A percentile compares a stretch with the other conserved stretches of the same genome.
Conservation (phyloP, 495 filamentous ascomycete genomes). For the Copromyces sp. region DNA sequence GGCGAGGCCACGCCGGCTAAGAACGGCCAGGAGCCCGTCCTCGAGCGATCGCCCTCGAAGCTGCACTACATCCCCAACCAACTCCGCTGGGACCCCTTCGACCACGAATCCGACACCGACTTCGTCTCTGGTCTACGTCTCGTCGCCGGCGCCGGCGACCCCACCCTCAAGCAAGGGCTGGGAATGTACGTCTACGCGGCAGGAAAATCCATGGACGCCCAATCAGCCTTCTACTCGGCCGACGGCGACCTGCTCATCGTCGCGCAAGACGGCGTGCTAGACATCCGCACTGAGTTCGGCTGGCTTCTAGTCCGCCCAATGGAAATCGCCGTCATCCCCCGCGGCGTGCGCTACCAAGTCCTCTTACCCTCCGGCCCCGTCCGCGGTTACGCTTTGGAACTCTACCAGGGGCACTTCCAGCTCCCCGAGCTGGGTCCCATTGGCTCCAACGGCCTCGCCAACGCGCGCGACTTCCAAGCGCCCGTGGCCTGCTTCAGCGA, state of each 20-base stretch:
- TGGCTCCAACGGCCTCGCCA: slow-evolving; percentile 78
- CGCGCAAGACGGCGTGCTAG: slow-evolving; percentile 69
- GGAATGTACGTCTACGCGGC: slow-evolving; percentile 78
- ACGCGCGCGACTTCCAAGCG: slow-evolving; percentile 79
- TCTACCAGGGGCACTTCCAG: slow-evolving; percentile 75
- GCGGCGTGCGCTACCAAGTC: slow-evolving; percentile 72
- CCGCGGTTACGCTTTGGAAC: slow-evolving; percentile 77
- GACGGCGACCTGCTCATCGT: slow-evolving; percentile 88
- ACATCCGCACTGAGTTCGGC: slow-evolving; percentile 81
- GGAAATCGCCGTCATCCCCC: slow-evolving; percentile 82
- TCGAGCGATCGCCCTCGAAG: slow-evolving; percentile 13
- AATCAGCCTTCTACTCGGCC: slow-evolving; percentile 77
- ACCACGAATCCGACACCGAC: slow-evolving; percentile 52
- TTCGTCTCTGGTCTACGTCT: slow-evolving; percentile 71
- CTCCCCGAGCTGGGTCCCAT: slow-evolving; percentile 87
- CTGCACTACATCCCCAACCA: slow-evolving; percentile 77
- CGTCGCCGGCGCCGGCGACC: slow-evolving; percentile 74
- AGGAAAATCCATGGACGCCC: slow-evolving; percentile 65
- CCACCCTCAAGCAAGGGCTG: slow-evolving; percentile 67
- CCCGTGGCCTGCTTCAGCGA: slow-evolving; percentile 71
- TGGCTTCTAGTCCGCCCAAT: slow-evolving; percentile 74
- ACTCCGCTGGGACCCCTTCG: slow-evolving; percentile 86
- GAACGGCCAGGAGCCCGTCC: slow-evolving; percentile 4
- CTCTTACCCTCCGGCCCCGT: slow-evolving; percentile 51
- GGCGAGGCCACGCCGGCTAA: slow-evolving; percentile 29